Conservation (phyloP, 2,329 filamentous ascomycete species). For the Venturia aucupariae region DNA sequence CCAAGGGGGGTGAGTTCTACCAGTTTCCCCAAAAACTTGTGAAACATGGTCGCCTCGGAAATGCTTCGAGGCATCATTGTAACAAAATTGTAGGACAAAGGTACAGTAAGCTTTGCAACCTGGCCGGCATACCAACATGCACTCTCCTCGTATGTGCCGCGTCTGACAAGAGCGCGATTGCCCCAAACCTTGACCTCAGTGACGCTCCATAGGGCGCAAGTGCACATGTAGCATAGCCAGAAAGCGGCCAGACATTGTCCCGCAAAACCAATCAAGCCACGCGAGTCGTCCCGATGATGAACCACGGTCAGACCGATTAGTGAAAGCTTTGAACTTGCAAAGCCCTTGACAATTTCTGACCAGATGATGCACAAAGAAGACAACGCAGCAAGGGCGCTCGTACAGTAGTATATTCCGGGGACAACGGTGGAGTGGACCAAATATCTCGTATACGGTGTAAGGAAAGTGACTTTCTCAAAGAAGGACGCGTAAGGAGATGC, state of each 20-base stretch:
- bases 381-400: constrained; percentile 59
- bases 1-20: constrained; percentile 79
- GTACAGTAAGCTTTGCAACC: constrained; percentile 85
- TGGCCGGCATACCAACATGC: constrained; percentile 95
- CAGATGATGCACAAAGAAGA: constrained; percentile 81
- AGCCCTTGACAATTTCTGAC: constrained; percentile 86
- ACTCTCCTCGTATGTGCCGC: constrained; percentile 86
- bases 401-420: constrained; percentile 54
- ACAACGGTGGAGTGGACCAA: constrained; percentile 64
- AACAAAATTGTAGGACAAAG: constrained; percentile 91
- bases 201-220: constrained; percentile 77
- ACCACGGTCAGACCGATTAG: constrained; percentile 59
- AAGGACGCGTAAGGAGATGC: constrained; percentile 28
- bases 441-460: constrained; percentile 78
- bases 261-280: constrained; percentile 71
- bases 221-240: constrained; percentile 96
- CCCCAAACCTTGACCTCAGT: constrained; percentile 97
- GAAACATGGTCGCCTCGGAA: constrained; percentile 74
- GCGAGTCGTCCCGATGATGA: constrained; percentile 63
- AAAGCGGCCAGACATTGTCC: constrained; percentile 74
- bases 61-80: constrained; percentile 71
- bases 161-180: constrained; percentile 76
- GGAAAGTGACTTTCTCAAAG: constrained; percentile 34
- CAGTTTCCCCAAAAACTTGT: constrained; percentile 70
- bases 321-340: constrained; percentile 61